Evolutionary conservation across 805 yeast species (phyloP).

Genomic region (Cyberlindnera samutprakarnensis): DNA sequence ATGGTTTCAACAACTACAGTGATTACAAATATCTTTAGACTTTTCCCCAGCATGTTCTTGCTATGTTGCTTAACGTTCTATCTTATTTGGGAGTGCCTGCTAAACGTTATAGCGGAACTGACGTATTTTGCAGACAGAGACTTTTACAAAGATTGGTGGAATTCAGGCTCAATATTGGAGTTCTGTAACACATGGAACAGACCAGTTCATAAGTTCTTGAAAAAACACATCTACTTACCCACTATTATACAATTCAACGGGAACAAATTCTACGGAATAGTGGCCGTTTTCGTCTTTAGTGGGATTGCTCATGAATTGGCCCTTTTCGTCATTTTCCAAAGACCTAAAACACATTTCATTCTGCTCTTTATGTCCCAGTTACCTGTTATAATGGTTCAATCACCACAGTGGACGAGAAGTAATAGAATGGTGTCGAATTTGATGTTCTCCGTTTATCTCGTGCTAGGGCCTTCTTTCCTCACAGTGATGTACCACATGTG

Average conservation of each 20-base stretch:
- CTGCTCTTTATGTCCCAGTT: not conserved
- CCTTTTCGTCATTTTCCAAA: conserved; percentile 81
- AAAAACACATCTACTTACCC: conserved; percentile 92
- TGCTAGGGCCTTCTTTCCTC: not conserved
- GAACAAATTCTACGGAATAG: conserved; percentile 59
- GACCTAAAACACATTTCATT: conserved; percentile 25
- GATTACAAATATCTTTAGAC: no score
- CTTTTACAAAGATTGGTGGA: conserved; percentile 98
- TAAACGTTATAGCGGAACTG: conserved; percentile 85
- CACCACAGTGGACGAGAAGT: not conserved
- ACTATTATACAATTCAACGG: conserved; percentile 70
- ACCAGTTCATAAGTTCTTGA: conserved; percentile 84
- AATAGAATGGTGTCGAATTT: not conserved
- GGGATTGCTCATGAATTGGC: conserved; percentile 84
- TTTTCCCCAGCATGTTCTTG: no score
- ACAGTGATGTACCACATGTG: not conserved
- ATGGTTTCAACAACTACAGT: no score
- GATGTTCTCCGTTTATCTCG: not conserved
- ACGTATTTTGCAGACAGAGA: conserved; percentile 83
- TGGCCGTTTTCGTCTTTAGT: conserved; percentile 73
- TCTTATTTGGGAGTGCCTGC: conserved; percentile 91
- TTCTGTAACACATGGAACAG: conserved; percentile 91
- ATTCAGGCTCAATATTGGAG: conserved; percentile 87
- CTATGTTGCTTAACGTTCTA: conserved; percentile 76
- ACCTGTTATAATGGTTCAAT: not conserved